phyloP scores from a whole-genome alignment of 2,329 filamentous ascomycete species.

The Zasmidium citrigriseum region DNA sequence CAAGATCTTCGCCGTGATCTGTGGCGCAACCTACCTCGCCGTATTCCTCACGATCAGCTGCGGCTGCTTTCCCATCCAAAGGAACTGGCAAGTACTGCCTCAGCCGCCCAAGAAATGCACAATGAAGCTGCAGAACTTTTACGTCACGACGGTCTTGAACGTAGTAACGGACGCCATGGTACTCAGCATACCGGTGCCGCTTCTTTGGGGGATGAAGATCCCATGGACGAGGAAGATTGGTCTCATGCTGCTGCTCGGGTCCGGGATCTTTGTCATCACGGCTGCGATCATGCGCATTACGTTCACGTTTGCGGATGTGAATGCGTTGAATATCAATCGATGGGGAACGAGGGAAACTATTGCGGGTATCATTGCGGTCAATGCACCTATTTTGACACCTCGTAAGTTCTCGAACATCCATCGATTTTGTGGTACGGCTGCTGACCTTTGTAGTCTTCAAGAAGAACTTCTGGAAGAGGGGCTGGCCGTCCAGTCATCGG shows the following conservation, averaged over 20 bases:
- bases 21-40: constrained; percentile 30
- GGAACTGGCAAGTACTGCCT: constrained; percentile 34
- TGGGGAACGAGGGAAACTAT: constrained; percentile 42
- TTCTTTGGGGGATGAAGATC: constrained; percentile 37
- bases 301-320: constrained; percentile 30
- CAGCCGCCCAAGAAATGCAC: constrained; percentile 29
- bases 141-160: constrained; percentile 35
- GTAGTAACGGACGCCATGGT: constrained; percentile 36
- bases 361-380: constrained; percentile 39
- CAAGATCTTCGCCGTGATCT: constrained; percentile 30
- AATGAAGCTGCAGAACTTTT: constrained; percentile 22
- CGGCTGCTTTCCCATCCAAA: constrained; percentile 30
- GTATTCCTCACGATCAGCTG: constrained; percentile 36
- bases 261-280: constrained; percentile 38
- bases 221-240: constrained; percentile 35
- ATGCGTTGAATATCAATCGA: constrained; percentile 37
- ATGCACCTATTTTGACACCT: constrained; percentile 35
- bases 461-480: constrained; percentile 7
- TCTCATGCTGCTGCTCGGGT: constrained; percentile 37
- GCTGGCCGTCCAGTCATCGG: not conserved
- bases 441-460: constrained; percentile 6
- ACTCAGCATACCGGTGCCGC: constrained; percentile 35
- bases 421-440: not conserved
- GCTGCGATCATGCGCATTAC: constrained; percentile 37
- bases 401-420: not conserved